Conservation (phyloP, 2,329 filamentous ascomycete species). For the Aureobasidium sp. region DNA sequence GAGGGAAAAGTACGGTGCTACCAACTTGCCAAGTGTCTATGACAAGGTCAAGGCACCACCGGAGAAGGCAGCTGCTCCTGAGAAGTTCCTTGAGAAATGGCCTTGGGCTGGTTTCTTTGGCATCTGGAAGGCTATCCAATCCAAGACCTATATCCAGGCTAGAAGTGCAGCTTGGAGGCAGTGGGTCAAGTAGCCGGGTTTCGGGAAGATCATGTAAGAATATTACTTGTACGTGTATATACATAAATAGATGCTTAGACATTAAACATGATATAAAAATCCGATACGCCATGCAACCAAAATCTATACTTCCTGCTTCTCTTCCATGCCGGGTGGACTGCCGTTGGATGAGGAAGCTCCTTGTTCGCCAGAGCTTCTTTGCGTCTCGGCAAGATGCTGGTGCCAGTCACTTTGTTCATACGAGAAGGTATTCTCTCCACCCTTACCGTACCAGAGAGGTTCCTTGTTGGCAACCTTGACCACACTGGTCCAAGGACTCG, state of each 20-base stretch:
- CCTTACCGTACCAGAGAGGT: slow-evolving; percentile 49
- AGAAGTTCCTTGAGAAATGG: slow-evolving; percentile 13
- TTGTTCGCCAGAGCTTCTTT: background rate
- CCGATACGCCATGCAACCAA: background rate
- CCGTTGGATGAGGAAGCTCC: background rate
- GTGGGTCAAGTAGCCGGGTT: background rate
- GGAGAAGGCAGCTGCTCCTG: background rate
- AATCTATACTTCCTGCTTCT: slow-evolving; percentile 4
- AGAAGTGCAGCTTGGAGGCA: slow-evolving; percentile 13
- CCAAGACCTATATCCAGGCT: slow-evolving; percentile 15
- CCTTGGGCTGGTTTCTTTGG: slow-evolving; percentile 16
- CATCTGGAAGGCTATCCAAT: slow-evolving; percentile 16
- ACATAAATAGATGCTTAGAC: background rate
- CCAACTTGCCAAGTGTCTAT: slow-evolving; percentile 54
- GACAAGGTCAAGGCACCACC: slow-evolving; percentile 43
- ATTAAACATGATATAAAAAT: background rate
- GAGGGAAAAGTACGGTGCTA: slow-evolving; percentile 50
- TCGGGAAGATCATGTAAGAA: background rate
- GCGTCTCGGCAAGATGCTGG: slow-evolving; percentile 17
- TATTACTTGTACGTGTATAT: background rate
- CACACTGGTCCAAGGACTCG: slow-evolving; percentile 40
- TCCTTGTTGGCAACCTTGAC: slow-evolving; percentile 43
- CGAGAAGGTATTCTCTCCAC: slow-evolving; percentile 45
- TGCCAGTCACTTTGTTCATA: slow-evolving; percentile 34
- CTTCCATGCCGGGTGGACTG: slow-evolving; percentile 3